Conservation (phyloP, 345 rosid genomes). For the Raphanus raphanistrum region DNA sequence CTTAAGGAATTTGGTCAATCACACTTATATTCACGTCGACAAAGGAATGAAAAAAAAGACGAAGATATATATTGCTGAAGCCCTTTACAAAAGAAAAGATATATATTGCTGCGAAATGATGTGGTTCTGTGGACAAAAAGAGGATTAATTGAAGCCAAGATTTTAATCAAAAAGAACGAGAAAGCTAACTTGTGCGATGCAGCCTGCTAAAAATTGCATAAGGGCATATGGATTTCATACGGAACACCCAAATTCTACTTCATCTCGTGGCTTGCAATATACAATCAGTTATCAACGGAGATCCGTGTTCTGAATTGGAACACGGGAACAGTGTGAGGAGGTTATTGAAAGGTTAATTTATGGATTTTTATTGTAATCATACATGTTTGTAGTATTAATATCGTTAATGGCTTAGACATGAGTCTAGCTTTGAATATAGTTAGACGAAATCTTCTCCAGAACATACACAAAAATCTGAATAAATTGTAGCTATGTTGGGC, state of each 20-base stretch:
- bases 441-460: no score
- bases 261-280: background rate
- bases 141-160: no score
- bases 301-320: background rate
- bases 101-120: no score
- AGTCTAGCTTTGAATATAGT: constrained; percentile 1
- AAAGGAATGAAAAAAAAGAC: no score
- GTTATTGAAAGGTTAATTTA: background rate
- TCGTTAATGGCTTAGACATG: constrained; percentile 4
- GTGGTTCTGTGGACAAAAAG: no score
- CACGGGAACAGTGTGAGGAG: background rate
- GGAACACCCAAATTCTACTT: background rate
- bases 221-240: background rate
- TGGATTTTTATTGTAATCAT: background rate
- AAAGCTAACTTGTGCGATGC: background rate
- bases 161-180: no score
- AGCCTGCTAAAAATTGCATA: background rate
- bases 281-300: background rate
- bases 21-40: no score
- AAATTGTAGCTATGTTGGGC: constrained; percentile 20
- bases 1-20: no score
- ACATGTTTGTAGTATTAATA: constrained; percentile 7
- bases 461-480: constrained; percentile 2
- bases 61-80: no score
- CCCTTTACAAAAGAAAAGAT: no score